Conservation (phyloP, 768 basidiomycete species). For the Macrolepiota fuliginosa region DNA sequence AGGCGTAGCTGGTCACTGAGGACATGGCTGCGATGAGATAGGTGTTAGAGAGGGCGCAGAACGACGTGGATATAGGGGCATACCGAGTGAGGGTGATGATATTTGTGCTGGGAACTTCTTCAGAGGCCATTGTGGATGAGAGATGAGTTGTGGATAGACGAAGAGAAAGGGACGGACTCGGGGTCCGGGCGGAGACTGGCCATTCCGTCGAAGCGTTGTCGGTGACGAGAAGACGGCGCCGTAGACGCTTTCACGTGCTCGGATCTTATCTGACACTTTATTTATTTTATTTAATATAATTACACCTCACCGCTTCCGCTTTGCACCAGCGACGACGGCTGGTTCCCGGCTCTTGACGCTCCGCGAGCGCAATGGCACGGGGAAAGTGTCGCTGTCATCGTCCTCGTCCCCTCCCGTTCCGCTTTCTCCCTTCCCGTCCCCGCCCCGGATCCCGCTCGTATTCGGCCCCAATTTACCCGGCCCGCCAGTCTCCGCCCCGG, state of each 20-base stretch:
- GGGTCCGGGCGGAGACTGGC: conserved; percentile 4
- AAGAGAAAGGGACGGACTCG: conserved; percentile 15
- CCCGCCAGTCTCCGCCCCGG: conserved; percentile 48
- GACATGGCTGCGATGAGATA: conserved; percentile 52
- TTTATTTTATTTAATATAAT: conserved; percentile 6
- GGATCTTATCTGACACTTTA: conserved; percentile 21
- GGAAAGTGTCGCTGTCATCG: conserved; percentile 74
- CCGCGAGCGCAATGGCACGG: conserved; percentile 67
- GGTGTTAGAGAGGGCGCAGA: conserved; percentile 9
- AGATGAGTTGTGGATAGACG: conserved; percentile 16
- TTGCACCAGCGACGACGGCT: conserved; percentile 46
- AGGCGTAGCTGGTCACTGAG: conserved; percentile 81
- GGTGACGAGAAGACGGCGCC: neutral
- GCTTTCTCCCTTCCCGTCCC: conserved; percentile 27
- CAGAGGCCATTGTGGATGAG: conserved; percentile 39
- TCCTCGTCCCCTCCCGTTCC: conserved; percentile 46
- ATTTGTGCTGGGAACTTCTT: conserved; percentile 78
- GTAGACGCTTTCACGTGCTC: conserved; percentile 29
- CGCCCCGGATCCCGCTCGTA: conserved; percentile 58
- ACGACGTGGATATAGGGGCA: conserved; percentile 18
- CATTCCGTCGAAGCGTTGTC: neutral
- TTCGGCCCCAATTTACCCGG: conserved; percentile 54
- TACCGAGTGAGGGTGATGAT: conserved; percentile 92
- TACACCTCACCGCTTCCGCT: conserved; percentile 59
- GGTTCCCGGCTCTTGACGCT: conserved; percentile 49